These are phyloP conservation scores for Salix caprea DNA, from an alignment of 345 rosid genomes.

Conservation along the genomic window DNA sequence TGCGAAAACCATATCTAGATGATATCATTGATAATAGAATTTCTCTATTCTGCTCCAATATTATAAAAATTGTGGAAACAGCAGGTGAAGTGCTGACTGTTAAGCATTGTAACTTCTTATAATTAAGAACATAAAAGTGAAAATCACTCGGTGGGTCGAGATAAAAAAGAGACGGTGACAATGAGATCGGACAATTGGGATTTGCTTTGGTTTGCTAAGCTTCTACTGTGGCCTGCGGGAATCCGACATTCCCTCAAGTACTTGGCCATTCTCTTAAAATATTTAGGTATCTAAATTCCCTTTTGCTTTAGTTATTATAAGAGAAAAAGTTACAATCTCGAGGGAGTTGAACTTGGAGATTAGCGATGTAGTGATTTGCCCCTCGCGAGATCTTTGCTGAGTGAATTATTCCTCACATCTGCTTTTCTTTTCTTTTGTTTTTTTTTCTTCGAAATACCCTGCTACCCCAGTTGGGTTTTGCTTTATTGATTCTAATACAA, in stretches of 20 bases:
- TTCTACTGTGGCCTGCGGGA: slow-evolving; percentile 32
- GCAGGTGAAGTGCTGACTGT: slow-evolving; percentile 27
- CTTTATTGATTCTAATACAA: slow-evolving; percentile 40
- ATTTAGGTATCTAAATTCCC: slow-evolving; percentile 18
- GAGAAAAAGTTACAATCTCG: slow-evolving; percentile 41
- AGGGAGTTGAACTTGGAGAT: slow-evolving; percentile 35
- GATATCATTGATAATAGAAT: slow-evolving; percentile 28
- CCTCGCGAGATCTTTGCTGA: slow-evolving; percentile 30
- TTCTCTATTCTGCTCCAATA: neutral
- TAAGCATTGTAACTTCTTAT: slow-evolving; percentile 21
- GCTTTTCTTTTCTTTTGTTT: neutral
- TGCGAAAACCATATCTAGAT: slow-evolving; percentile 36
- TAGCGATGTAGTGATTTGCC: slow-evolving; percentile 22
- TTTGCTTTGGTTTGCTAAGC: slow-evolving; percentile 28
- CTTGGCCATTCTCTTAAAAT: slow-evolving; percentile 18
- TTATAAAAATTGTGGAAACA: neutral
- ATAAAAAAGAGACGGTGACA: slow-evolving; percentile 6
- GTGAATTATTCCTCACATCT: slow-evolving; percentile 24
- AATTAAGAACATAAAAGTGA: slow-evolving; percentile 5
- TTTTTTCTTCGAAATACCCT: neutral
- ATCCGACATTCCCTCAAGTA: slow-evolving; percentile 51
- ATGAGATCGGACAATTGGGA: slow-evolving; percentile 10
- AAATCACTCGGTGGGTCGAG: slow-evolving; percentile 24
- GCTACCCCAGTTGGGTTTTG: slow-evolving; percentile 17
- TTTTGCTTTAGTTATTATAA: slow-evolving; percentile 14